Base-by-base conservation (phyloP, 352 stramenopile species). In the Globisporangium viniferum region DNA sequence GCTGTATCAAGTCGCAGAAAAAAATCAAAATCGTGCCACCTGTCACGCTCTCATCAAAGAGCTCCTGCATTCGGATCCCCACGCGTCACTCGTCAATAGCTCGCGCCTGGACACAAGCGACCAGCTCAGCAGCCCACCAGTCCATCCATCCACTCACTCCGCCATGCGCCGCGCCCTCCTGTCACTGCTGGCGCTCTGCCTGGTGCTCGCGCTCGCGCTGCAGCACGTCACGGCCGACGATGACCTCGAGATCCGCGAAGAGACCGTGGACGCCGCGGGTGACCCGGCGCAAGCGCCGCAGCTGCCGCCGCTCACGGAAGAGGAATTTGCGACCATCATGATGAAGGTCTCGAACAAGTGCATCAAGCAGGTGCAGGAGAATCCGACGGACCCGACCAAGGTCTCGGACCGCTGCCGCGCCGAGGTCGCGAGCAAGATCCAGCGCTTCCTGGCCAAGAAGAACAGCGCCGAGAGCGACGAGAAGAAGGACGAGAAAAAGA, bases 281-380 rank as follows among this genome's bases (percentile, higher is more conserved):
- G 75, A 82, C 2, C 24, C 44, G 8, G 18, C 44, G 48, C 48
- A 60, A 8, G 67, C 78, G 54, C 57, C 84, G 27, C 72, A 85
- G 65, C 15, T 69, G 55, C 81, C 82, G 44, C 69, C 76, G 15
- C 69, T 93, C 62, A 84, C 85, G 4, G 71, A 76, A 5, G 82
- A 93, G 36, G 78, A 71, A 33, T 89, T 93, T 39, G 82, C 80
- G 55, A 81, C 76, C 62, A 81, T 95, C 55, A 84, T 93, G 62
- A 75, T 80, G 58, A 93, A 92, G 74, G 70, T 93, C 33, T 90
- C 85, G 62, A 78, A 77, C 71, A 83, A 87, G 61, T 95, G 87
- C 71, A 76, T 82, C 44, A 80, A 86, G 71, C 76, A 95, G 67
- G 77, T 93, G 61, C 74, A 90, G 61, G 82, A 77, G 39, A 93